These are phyloP conservation scores for Colletotrichum sp. DNA, from an alignment of 2,329 filamentous ascomycete species.

Conservation along the genomic window DNA sequence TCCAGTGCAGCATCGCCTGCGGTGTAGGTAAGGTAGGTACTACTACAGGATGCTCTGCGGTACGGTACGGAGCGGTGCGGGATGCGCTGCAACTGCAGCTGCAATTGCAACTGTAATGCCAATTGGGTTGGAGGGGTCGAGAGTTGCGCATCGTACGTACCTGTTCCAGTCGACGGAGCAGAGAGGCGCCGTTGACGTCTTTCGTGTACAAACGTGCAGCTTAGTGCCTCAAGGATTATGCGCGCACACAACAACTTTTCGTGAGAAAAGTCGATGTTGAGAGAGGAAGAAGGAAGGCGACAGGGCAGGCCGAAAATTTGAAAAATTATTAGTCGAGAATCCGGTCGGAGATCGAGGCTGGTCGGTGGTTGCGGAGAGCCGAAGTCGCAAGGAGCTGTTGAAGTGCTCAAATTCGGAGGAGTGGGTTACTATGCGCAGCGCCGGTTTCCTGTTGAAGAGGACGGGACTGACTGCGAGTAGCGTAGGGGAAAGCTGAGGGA, in stretches of 20 bases:
- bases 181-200: conserved; percentile 13
- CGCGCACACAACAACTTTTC: neutral
- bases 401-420: conserved; percentile 16
- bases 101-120: neutral
- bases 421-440: neutral
- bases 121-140: conserved; percentile 6
- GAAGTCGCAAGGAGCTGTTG: conserved; percentile 20
- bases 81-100: neutral
- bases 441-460: conserved; percentile 19
- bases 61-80: neutral
- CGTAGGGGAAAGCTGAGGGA: neutral
- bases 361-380: conserved; percentile 15
- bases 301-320: neutral
- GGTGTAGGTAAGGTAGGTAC: neutral
- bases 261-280: neutral
- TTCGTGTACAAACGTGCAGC: neutral
- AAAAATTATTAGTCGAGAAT: neutral
- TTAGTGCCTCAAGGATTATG: neutral
- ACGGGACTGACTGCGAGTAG: neutral
- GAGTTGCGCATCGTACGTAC: neutral
- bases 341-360: conserved; percentile 17
- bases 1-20: neutral
- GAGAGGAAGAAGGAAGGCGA: neutral
- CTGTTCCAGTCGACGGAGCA: neutral
- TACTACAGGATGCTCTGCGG: neutral